These are phyloP conservation scores for Xenoacremonium recifei DNA, from an alignment of 2,329 filamentous ascomycete species.

Conservation along the genomic window DNA sequence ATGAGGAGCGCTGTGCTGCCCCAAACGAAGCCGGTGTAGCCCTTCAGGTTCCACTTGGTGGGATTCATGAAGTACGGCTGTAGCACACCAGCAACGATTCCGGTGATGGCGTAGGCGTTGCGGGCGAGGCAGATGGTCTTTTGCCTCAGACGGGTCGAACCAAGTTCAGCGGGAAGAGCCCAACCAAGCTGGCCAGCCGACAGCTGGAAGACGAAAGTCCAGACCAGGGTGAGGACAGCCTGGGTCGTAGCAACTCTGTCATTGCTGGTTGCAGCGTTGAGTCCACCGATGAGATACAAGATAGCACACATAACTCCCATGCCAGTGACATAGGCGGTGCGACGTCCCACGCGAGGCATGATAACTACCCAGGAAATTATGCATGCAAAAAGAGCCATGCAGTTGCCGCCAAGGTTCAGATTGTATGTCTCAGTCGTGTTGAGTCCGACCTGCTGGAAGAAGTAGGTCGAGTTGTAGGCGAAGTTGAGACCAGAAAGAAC, in stretches of 20 bases:
- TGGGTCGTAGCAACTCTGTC: constrained; percentile 30
- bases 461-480: constrained; percentile 41
- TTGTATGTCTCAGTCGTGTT: constrained; percentile 27
- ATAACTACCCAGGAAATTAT: constrained; percentile 41
- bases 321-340: constrained; percentile 44
- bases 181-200: constrained; percentile 37
- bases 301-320: constrained; percentile 37
- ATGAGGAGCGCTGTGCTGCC: constrained; percentile 22
- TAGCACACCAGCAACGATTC: constrained; percentile 23
- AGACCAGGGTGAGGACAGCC: constrained; percentile 33
- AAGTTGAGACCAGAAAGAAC: constrained; percentile 34
- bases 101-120: constrained; percentile 21
- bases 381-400: constrained; percentile 42
- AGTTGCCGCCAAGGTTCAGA: constrained; percentile 38
- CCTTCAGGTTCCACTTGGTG: constrained; percentile 36
- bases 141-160: constrained; percentile 29
- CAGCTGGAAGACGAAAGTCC: constrained; percentile 33
- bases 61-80: constrained; percentile 39
- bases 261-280: constrained; percentile 33
- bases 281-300: constrained; percentile 40
- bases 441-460: constrained; percentile 39
- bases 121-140: constrained; percentile 33
- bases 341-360: constrained; percentile 42
- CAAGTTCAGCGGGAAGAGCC: constrained; percentile 32
- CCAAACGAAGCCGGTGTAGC: constrained; percentile 38